These are phyloP conservation scores for Gossypium davidsonii DNA, from an alignment of 441 rosid genomes.

Conservation along the genomic window DNA sequence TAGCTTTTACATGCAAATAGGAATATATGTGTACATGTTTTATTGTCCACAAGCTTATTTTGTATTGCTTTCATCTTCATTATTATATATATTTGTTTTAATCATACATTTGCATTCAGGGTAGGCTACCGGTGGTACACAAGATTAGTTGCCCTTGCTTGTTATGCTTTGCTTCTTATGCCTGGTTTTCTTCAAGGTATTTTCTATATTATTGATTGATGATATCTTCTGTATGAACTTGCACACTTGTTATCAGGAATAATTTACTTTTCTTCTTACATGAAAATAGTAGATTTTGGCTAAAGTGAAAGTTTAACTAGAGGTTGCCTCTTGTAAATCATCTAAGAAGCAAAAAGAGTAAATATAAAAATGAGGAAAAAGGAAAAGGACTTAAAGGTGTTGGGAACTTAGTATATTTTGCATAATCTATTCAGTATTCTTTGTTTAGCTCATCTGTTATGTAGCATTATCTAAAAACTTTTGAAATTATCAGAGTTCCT, in stretches of 20 bases:
- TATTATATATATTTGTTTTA: conserved; percentile 15
- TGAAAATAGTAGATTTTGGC: background rate
- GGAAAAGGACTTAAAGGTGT: background rate
- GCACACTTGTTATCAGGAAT: background rate
- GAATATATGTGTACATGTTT: background rate
- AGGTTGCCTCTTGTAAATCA: background rate
- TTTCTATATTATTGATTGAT: conserved; percentile 1
- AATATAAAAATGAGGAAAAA: background rate
- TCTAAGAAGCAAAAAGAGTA: background rate
- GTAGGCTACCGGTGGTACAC: conserved; percentile 81
- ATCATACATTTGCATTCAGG: conserved; percentile 54
- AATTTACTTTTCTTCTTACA: background rate
- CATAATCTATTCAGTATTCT: background rate
- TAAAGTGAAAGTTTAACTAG: background rate
- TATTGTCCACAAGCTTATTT: conserved; percentile 13
- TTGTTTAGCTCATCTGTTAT: background rate
- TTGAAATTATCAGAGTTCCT: too few relatives aligned
- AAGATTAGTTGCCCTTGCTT: conserved; percentile 43
- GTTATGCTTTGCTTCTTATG: conserved; percentile 62
- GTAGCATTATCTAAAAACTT: background rate
- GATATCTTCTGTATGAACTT: background rate
- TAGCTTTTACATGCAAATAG: background rate
- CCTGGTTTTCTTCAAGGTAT: conserved; percentile 96
- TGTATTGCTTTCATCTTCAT: background rate
- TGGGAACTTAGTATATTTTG: background rate